These are phyloP conservation scores for Tillandsia fasciculata DNA, from an alignment of 176 grass and related monocot genomes.

Conservation along the genomic window DNA sequence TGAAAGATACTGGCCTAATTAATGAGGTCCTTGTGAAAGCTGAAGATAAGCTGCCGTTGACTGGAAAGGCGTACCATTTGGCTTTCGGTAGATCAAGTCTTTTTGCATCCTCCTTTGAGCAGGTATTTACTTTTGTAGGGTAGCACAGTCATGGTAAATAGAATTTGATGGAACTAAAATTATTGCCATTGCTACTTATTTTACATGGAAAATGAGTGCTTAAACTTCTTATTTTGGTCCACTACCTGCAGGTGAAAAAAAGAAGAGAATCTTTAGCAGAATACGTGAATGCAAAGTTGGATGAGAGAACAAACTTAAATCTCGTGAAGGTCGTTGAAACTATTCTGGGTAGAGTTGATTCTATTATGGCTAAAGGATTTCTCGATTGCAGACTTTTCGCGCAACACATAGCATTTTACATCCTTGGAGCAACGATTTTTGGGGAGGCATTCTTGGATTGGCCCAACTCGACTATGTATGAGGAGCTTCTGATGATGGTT, in stretches of 20 bases:
- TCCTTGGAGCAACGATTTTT: slow-evolving; percentile 59
- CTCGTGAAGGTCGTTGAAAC: slow-evolving; percentile 41
- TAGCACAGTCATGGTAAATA: not conserved
- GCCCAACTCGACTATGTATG: slow-evolving; percentile 51
- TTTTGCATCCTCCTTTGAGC: slow-evolving; percentile 69
- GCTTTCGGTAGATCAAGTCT: slow-evolving; percentile 73
- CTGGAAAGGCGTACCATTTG: slow-evolving; percentile 68
- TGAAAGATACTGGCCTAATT: slow-evolving; percentile 60
- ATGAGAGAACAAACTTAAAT: slow-evolving; percentile 11
- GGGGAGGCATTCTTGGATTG: slow-evolving; percentile 75
- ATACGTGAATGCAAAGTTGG: slow-evolving; percentile 58
- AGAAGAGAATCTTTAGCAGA: slow-evolving; percentile 59
- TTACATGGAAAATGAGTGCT: not conserved
- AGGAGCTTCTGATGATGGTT: slow-evolving; percentile 71
- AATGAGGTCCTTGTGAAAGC: slow-evolving; percentile 74
- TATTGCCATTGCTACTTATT: not conserved
- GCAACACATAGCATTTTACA: slow-evolving; percentile 62
- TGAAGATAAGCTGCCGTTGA: slow-evolving; percentile 80
- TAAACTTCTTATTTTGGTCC: slow-evolving; percentile 15
- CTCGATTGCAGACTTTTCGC: slow-evolving; percentile 54
- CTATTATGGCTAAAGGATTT: slow-evolving; percentile 35
- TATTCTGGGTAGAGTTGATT: slow-evolving; percentile 34
- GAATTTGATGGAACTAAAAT: too few species aligned
- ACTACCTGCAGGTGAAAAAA: slow-evolving; percentile 47
- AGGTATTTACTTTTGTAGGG: slow-evolving; percentile 33